A percentile compares a stretch with the other conserved stretches of the same genome.
Evolutionary conservation across 345 rosid genomes (phyloP).

Genomic region (Capsella bursapastoris): DNA sequence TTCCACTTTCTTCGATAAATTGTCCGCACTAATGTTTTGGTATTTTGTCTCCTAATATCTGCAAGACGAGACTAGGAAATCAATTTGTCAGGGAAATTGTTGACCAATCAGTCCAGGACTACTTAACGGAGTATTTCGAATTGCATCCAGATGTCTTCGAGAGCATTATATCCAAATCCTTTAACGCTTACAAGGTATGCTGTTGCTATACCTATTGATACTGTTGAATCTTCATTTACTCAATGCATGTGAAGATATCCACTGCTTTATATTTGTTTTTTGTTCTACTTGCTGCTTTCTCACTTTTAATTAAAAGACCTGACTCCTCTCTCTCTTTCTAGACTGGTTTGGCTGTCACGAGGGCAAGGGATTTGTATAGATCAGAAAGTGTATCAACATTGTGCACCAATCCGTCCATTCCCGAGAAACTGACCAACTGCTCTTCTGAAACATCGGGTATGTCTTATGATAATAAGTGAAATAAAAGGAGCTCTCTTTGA

Average conservation of each 20-base stretch:
- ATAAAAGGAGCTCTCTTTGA: not conserved
- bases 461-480: not conserved
- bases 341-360: constrained; percentile 93
- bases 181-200: constrained; percentile 82
- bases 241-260: constrained; percentile 2
- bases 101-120: constrained; percentile 89
- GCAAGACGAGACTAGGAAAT: constrained; percentile 93
- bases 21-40: constrained; percentile 36
- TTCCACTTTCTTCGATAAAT: not conserved
- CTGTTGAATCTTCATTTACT: constrained; percentile 16
- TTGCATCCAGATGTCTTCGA: constrained; percentile 94
- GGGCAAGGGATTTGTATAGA: constrained; percentile 78
- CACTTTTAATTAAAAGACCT: not conserved
- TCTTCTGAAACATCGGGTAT: constrained; percentile 87
- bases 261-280: not conserved
- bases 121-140: constrained; percentile 83
- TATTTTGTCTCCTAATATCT: constrained; percentile 33
- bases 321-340: constrained; percentile 39
- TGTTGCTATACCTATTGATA: constrained; percentile 22
- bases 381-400: constrained; percentile 74
- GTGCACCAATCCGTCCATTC: constrained; percentile 55
- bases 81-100: constrained; percentile 89
- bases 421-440: constrained; percentile 83
- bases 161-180: constrained; percentile 76
- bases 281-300: not conserved